Evolutionary conservation across 2,329 filamentous ascomycete species (phyloP).

Genomic region (Neoascochyta sp.): DNA sequence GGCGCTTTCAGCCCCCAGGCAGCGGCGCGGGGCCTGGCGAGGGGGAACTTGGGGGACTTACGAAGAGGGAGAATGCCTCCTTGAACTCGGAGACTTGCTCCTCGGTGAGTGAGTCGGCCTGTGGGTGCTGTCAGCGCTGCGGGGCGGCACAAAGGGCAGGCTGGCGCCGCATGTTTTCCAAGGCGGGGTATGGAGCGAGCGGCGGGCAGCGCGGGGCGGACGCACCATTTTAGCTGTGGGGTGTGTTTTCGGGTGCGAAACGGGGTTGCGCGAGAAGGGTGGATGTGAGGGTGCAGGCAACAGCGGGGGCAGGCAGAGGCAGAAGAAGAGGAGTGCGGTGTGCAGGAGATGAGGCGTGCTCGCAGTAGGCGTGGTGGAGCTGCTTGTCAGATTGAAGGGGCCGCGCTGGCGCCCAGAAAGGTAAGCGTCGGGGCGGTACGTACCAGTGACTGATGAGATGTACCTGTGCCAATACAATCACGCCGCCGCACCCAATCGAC

Average conservation of each 20-base stretch:
- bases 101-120: slow-evolving; percentile 98
- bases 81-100: slow-evolving; percentile 99
- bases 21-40: slow-evolving; percentile 13
- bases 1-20: slow-evolving; percentile 19
- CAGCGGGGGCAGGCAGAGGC: slow-evolving; percentile 12
- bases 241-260: slow-evolving; percentile 5
- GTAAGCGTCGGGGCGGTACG: slow-evolving; percentile 8
- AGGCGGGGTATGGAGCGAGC: slow-evolving; percentile 34
- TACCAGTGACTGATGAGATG: no score
- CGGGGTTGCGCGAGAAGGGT: slow-evolving; percentile 4
- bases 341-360: slow-evolving; percentile 21
- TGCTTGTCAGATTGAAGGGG: slow-evolving; percentile 17
- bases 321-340: slow-evolving; percentile 10
- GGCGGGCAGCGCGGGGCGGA: slow-evolving; percentile 25
- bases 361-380: slow-evolving; percentile 29
- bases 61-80: slow-evolving; percentile 99
- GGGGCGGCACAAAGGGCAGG: slow-evolving; percentile 9
- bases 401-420: slow-evolving; percentile 11
- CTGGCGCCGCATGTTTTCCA: slow-evolving; percentile 29
- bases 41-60: slow-evolving; percentile 56
- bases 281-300: slow-evolving; percentile 8
- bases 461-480: no score
- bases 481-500: slow-evolving; percentile 2
- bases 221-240: slow-evolving; percentile 37
- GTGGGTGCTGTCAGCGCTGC: slow-evolving; percentile 27